Percentiles rank a stretch among this genome's conserved stretches.
Evolutionary conservation across 108 stramenopile genomes (phyloP).

Genomic region (Chaetoceros tenuissimus): DNA sequence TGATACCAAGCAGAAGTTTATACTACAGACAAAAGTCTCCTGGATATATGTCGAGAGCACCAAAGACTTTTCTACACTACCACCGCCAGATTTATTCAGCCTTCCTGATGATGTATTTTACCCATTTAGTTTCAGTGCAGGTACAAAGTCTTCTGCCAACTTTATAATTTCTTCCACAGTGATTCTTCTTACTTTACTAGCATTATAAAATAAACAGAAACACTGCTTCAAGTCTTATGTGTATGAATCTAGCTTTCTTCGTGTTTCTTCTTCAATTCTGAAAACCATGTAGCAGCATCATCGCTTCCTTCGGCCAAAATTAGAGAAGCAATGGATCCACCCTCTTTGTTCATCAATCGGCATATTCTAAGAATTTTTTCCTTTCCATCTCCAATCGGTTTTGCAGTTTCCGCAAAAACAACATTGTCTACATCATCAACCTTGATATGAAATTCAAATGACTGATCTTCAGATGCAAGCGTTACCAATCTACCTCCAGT

Average conservation of each 20-base stretch:
- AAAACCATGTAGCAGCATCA: constrained; percentile 50
- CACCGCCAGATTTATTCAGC: too few relatives aligned
- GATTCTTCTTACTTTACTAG: too few relatives aligned
- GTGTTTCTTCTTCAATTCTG: constrained; percentile 34
- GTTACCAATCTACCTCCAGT: constrained; percentile 54
- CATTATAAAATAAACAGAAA: too few relatives aligned
- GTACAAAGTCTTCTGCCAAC: too few relatives aligned
- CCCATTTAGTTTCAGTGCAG: too few relatives aligned
- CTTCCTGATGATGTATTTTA: too few relatives aligned
- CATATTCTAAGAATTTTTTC: constrained; percentile 37
- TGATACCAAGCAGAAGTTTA: too few relatives aligned
- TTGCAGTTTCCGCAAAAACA: constrained; percentile 32
- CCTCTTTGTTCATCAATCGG: constrained; percentile 41
- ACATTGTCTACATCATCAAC: constrained; percentile 44
- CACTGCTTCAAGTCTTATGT: too few relatives aligned
- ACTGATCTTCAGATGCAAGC: constrained; percentile 59
- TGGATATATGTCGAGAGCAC: too few relatives aligned
- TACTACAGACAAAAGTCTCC: too few relatives aligned
- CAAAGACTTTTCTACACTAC: too few relatives aligned
- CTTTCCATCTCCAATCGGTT: constrained; percentile 1
- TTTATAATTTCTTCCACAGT: too few relatives aligned
- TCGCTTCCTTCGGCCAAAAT: constrained; percentile 40
- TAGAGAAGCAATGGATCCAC: constrained; percentile 46
- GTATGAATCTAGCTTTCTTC: constrained; percentile 8
- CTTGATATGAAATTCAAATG: constrained; percentile 78